Conservation (phyloP, 225 moss, liverwort and hornwort species). For the Bryum argenteum region DNA sequence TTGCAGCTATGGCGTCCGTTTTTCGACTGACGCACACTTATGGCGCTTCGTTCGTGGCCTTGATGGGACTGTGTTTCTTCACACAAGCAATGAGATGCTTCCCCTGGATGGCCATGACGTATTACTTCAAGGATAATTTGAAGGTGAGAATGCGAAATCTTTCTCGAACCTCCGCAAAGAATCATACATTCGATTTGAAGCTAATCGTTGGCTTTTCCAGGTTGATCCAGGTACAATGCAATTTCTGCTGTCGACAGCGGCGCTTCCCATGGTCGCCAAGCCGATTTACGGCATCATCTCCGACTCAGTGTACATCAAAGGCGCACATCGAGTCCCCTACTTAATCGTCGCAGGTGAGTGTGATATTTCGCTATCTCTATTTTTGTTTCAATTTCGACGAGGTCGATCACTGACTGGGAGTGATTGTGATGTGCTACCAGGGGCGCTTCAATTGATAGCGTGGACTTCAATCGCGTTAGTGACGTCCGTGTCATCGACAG, state of each 20-base stretch:
- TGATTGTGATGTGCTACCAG: constrained; percentile 32
- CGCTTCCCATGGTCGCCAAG: constrained; percentile 77
- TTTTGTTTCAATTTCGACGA: neutral
- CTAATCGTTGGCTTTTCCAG: constrained; percentile 17
- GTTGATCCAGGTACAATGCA: constrained; percentile 81
- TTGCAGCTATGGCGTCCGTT: constrained; percentile 41
- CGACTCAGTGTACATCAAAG: constrained; percentile 70
- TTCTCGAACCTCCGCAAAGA: too few relatives aligned
- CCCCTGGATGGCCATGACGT: constrained; percentile 78
- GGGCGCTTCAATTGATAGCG: constrained; percentile 61
- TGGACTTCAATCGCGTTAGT: constrained; percentile 67
- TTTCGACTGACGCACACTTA: constrained; percentile 45
- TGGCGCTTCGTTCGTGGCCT: constrained; percentile 55
- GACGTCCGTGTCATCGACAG: constrained; percentile 56
- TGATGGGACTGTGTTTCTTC: constrained; percentile 65
- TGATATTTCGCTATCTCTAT: neutral
- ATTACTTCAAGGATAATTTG: constrained; percentile 68
- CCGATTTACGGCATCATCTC: constrained; percentile 79
- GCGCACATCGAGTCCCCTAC: constrained; percentile 74
- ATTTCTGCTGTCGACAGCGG: constrained; percentile 73
- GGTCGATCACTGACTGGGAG: neutral
- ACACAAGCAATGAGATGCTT: constrained; percentile 71
- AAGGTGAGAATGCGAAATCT: constrained; percentile 28
- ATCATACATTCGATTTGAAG: constrained; percentile 8
- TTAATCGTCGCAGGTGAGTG: constrained; percentile 68